Percentiles rank a stretch among this genome's conserved stretches.
Evolutionary conservation across 2,329 filamentous ascomycete genomes (phyloP).

Genomic region (Venturia aucupariae): DNA sequence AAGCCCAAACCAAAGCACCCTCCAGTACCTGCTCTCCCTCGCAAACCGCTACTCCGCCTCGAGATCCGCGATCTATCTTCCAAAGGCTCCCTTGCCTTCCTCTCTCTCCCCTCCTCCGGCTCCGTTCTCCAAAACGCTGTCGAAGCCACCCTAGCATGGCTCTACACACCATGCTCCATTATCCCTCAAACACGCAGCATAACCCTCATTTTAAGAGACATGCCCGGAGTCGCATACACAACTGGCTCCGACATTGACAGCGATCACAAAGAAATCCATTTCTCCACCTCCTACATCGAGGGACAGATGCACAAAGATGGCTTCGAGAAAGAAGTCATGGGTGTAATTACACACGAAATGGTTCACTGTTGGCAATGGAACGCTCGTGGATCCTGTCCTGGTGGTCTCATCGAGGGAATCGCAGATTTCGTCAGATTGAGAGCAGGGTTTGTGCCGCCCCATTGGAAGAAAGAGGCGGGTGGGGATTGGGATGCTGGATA

Average conservation of each 20-base stretch:
- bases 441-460: constrained; percentile 63
- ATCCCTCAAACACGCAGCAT: constrained; percentile 69
- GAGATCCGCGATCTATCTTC: constrained; percentile 42
- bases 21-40: constrained; percentile 20
- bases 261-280: constrained; percentile 89
- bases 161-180: constrained; percentile 47
- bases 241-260: constrained; percentile 67
- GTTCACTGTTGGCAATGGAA: constrained; percentile 92
- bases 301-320: constrained; percentile 26
- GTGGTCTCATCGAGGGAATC: constrained; percentile 80
- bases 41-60: constrained; percentile 38
- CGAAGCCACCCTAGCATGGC: constrained; percentile 56
- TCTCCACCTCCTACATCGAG: constrained; percentile 62
- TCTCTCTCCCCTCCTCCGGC: constrained; percentile 54
- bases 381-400: constrained; percentile 44
- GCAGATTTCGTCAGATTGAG: constrained; percentile 86
- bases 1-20: constrained; percentile 4
- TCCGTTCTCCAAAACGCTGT: constrained; percentile 54
- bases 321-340: constrained; percentile 56
- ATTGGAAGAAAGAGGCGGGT: constrained; percentile 59
- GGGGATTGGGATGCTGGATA: constrained; percentile 82
- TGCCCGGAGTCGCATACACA: constrained; percentile 84
- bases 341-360: constrained; percentile 83
- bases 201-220: constrained; percentile 69
- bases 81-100: constrained; percentile 56